Conservation (phyloP, 805 yeast genomes). For the Wickerhamomyces canadensis region DNA sequence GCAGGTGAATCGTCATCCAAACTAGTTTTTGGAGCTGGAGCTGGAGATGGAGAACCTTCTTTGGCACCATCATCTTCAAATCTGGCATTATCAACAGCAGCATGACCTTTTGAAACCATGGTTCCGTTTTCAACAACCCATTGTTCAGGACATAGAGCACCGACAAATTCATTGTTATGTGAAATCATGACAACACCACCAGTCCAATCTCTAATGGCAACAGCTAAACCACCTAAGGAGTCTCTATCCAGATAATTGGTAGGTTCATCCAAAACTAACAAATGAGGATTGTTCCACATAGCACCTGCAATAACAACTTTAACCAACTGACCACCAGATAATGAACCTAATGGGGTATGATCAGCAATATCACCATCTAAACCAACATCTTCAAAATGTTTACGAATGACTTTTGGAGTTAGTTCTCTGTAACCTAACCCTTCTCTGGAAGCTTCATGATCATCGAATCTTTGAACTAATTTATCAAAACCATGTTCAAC, state of each 20-base stretch:
- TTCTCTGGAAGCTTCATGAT: constrained; percentile 98
- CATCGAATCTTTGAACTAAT: constrained; percentile 94
- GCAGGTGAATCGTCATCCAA: constrained; percentile 90
- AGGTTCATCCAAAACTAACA: constrained; percentile 70
- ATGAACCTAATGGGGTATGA: constrained; percentile 93
- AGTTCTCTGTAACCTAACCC: constrained; percentile 97
- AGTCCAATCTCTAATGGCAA: constrained; percentile 95
- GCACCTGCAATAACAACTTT: constrained; percentile 99
- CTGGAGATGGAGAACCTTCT: constrained; percentile 40
- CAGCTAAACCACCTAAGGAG: constrained; percentile 93
- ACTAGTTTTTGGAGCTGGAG: constrained; percentile 35
- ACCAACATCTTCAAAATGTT: constrained; percentile 97
- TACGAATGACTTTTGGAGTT: constrained; percentile 85
- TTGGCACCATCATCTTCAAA: constrained; percentile 74
- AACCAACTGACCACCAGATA: constrained; percentile 97
- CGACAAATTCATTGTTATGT: constrained; percentile 94
- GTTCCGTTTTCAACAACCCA: constrained; percentile 95
- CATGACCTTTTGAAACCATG: constrained; percentile 77
- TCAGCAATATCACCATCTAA: constrained; percentile 97
- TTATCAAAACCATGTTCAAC: constrained; percentile 82
- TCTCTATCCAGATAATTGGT: constrained; percentile 3
- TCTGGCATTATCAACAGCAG: constrained; percentile 66
- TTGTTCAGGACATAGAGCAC: constrained; percentile 97
- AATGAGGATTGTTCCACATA: constrained; percentile 99
- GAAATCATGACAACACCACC: constrained; percentile 99